Conservation (phyloP, 345 rosid genomes). For the Corchorus capsularis region DNA sequence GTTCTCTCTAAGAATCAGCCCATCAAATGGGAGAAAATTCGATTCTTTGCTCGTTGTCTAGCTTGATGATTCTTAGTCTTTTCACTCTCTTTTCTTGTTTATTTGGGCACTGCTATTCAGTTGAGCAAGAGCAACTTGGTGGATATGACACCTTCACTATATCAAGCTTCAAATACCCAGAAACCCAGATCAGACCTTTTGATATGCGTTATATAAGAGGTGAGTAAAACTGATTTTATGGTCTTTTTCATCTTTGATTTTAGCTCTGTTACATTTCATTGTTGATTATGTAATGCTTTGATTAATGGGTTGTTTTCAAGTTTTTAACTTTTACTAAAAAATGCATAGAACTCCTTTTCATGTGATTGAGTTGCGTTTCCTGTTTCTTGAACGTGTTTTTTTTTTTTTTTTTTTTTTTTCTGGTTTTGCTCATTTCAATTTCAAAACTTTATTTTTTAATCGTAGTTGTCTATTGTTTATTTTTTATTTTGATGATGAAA, state of each 20-base stretch:
- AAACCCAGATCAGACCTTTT: conserved; percentile 56
- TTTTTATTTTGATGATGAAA: conserved; percentile 4
- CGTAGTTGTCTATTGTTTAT: background rate
- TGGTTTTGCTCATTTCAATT: background rate
- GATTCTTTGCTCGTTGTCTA: conserved; percentile 33
- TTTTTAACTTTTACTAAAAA: conserved; percentile 14
- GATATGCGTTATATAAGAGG: conserved; percentile 79
- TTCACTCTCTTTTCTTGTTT: conserved; percentile 31
- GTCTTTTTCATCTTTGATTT: background rate
- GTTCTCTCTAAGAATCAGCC: conserved; percentile 20
- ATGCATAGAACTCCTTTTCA: conserved; percentile 1
- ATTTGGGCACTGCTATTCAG: conserved; percentile 25
- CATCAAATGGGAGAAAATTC: conserved; percentile 33
- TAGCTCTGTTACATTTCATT: background rate
- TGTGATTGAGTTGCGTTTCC: background rate
- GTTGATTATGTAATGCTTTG: background rate
- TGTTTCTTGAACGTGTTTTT: background rate
- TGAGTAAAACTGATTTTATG: conserved; percentile 21
- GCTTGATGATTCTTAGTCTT: conserved; percentile 32
- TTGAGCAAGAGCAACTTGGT: conserved; percentile 31
- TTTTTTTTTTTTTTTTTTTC: background rate
- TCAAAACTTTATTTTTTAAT: background rate
- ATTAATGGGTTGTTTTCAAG: conserved; percentile 4
- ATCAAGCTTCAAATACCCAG: conserved; percentile 74
- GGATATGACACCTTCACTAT: conserved; percentile 41